Base-by-base conservation (phyloP, 805 yeast genomes). In the Metschnikowia shivogae region DNA sequence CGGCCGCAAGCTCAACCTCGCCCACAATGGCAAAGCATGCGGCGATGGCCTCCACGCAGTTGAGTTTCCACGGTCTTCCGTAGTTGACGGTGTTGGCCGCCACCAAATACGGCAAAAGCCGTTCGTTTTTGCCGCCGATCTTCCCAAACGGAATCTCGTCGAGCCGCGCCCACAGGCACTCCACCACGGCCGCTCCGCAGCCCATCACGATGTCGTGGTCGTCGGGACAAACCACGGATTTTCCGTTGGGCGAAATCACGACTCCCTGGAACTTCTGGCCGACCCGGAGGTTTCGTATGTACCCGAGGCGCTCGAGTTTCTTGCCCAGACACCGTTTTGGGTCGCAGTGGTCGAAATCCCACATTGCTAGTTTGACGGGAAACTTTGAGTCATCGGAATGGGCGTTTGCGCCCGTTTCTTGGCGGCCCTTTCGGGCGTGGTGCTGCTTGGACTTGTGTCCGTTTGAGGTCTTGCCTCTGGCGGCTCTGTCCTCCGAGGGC, bases 311-410 rank as follows among this genome's bases (percentile, higher is more conserved):
- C 58, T 89, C 97, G 27, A 93, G 72, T 62, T 89, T 90, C 69
- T 93, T 93, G 14, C 99, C 99, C 53, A 95, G 84, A 62, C 99
- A 93, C 60, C 97, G 76, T 61, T 93, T 93, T 1, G 99, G 99
- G 66, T 93, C 99, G 69, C 99, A 93, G 61, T 93, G 99, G 54
- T 90, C 96, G 60, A 93, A 93, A 63, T 93, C 99, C 97, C 99
- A 92, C 99, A 92, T 92, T 13, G 97, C 97, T 50, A 90, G 64
- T 58, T 88, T 89, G 29, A 85, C 84, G 1, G 95, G 96, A 59
- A 88, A 86, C 41, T 75, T 51, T 39, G 55, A 55, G 5, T 42
- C 51, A 43, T 56, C 29, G 43, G 48, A 19, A 39, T 43, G 8
- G 55, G 65, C 42, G 49, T 43, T 43, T 11, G 58, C 55, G 2